phyloP scores from a whole-genome alignment of 164 flowering plant genomes.

The Vitis amurensis region DNA sequence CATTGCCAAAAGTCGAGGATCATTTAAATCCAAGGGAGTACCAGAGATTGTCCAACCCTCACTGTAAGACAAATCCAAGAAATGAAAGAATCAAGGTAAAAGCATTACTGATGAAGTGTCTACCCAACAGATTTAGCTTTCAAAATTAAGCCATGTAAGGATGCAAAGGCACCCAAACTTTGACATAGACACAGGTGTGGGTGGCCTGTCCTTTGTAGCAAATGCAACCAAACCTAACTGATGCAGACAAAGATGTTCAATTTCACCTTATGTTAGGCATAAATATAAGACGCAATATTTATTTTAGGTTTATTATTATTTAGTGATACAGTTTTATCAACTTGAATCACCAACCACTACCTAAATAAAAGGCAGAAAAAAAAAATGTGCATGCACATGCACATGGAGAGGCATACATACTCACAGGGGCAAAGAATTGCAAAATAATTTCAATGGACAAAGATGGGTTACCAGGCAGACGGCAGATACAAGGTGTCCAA shows the following conservation, averaged over 20 bases:
- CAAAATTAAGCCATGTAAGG: background rate
- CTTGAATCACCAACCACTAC: too few relatives aligned
- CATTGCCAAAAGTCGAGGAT: slow-evolving; percentile 75
- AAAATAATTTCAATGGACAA: too few relatives aligned
- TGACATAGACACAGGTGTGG: background rate
- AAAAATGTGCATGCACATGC: too few relatives aligned
- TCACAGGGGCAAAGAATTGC: too few relatives aligned
- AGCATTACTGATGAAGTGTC: background rate
- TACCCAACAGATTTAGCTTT: background rate
- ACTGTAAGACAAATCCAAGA: slow-evolving; percentile 28
- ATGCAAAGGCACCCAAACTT: background rate
- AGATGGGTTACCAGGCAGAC: too few relatives aligned
- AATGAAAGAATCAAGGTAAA: background rate
- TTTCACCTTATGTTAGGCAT: too few relatives aligned
- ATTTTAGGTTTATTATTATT: too few relatives aligned
- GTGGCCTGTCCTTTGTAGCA: background rate
- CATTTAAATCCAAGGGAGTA: slow-evolving; percentile 58
- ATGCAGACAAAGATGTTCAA: background rate
- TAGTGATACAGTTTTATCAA: too few relatives aligned
- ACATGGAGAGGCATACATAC: too few relatives aligned
- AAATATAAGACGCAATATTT: too few relatives aligned
- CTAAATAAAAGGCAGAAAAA: too few relatives aligned
- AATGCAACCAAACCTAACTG: background rate
- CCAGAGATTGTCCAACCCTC: slow-evolving; percentile 70
- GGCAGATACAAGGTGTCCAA: too few relatives aligned